Evolutionary conservation across 495 filamentous ascomycete species (phyloP).

Genomic region (Jackrogersella multiformis): DNA sequence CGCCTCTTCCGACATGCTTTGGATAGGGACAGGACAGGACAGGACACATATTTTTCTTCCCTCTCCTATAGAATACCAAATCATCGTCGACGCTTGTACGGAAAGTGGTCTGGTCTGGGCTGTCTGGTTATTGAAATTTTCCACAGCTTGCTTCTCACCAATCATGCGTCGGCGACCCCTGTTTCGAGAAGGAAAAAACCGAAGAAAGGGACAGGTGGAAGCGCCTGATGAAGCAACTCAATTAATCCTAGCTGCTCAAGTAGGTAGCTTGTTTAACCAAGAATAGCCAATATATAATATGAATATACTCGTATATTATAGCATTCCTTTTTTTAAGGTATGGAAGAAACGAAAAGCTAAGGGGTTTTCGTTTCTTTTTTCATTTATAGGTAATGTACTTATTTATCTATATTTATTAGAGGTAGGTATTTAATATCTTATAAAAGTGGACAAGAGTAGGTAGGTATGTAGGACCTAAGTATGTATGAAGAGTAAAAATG

Average conservation of each 20-base stretch:
- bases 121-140: conserved; percentile 22
- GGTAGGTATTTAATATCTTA: not conserved
- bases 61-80: conserved; percentile 17
- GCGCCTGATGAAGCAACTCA: conserved; percentile 37
- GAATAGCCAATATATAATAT: conserved; percentile 34
- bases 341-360: not conserved
- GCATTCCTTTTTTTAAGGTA: not conserved
- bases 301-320: conserved; percentile 23
- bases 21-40: conserved; percentile 11
- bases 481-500: not conserved
- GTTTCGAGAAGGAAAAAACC: conserved; percentile 29
- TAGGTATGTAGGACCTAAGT: not conserved
- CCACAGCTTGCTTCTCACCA: conserved; percentile 26
- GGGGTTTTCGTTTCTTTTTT: not conserved
- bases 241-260: conserved; percentile 33
- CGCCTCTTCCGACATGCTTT: conserved; percentile 31
- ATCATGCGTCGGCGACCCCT: conserved; percentile 31
- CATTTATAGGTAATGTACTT: conserved; percentile 6
- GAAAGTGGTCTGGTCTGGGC: not conserved
- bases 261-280: conserved; percentile 29
- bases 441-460: not conserved
- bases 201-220: conserved; percentile 31
- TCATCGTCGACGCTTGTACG: conserved; percentile 19
- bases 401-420: conserved; percentile 4
- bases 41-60: conserved; percentile 31